A percentile compares a stretch with the other conserved stretches of the same genome.
Conservation (phyloP, 495 filamentous ascomycete species). For the Aspergillus hancockii region DNA sequence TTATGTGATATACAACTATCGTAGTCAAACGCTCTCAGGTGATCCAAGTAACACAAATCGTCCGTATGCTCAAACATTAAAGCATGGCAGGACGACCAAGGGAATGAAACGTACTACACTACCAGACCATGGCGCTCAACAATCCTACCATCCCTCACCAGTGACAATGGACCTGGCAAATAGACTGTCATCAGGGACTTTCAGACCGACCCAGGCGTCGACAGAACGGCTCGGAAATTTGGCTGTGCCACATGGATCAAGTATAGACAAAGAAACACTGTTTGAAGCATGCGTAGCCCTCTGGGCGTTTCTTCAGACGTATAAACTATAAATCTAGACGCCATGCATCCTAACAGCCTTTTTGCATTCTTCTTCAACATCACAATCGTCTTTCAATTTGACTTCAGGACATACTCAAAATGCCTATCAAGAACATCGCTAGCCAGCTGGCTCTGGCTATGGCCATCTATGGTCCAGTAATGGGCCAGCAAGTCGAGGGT, state of each 20-base stretch:
- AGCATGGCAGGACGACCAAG: not conserved
- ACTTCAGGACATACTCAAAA: not conserved
- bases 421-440: not conserved
- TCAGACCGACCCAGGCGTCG: not conserved
- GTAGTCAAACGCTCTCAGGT: not conserved
- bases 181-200: not conserved
- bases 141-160: not conserved
- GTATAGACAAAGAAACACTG: not conserved
- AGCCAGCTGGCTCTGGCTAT: conserved; percentile 9
- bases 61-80: not conserved
- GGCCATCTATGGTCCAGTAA: conserved; percentile 10
- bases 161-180: not conserved
- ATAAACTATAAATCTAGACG: not conserved
- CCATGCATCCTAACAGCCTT: not conserved
- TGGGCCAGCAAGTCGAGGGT: conserved; percentile 27
- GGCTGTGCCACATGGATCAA: not conserved
- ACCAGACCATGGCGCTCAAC: not conserved
- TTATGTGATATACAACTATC: not conserved
- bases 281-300: not conserved
- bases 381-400: not conserved
- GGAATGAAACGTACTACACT: not conserved
- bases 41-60: not conserved
- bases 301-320: not conserved
- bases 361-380: not conserved
- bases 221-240: not conserved